Evolutionary conservation across 2,329 filamentous ascomycete species (phyloP), one percentile per base, ranked within the genome.

Genomic region (Beauveria rudraprayagi): DNA sequence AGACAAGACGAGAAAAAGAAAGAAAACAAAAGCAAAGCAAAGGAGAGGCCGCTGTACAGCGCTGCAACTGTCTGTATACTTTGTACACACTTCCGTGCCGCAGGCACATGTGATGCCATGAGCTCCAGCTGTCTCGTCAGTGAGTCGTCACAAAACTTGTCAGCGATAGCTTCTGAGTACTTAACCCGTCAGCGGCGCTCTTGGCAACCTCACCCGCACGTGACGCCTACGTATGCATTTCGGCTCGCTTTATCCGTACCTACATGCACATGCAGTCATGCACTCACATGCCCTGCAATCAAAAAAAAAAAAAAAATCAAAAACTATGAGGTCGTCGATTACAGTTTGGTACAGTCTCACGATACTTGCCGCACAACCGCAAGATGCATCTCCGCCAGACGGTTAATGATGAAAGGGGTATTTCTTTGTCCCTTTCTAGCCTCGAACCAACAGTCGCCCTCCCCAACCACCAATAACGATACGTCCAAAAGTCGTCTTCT

Each of bases 151-250:
- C 34, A 37, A 37, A 37, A 6, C 34, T 16, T 37, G 34, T 16
- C 30, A n/a, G 30, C 30, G 55, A 57, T 57, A 50, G 11, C 34
- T 37, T 9, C 28, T 34, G 28, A 30, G 30, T 11, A 37, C 22
- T 22, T 22, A 2, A 37, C 24, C 47, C 56, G 37, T 58, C 56
- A 59, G 56, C 47, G 47, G 56, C 47, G 56, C 14, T 19, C 56
- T 59, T 59, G 47, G 56, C 47, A 52, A 24, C 47, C 37, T 51
- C 37, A 40, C 17, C 17, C 41, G 17, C 56, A 59, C 56, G 56
- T 59, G 56, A 59, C 47, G 56, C 34, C 46, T 59, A 59, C 56
- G 56, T 59, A 59, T 10, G 46, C 47, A 8, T 46, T 30, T 46
- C 40, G 10, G n/a, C 26, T 22, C 41, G 3, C 26, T 34, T 24